Base-by-base conservation (phyloP, 352 stramenopile genomes). In the Elongisporangium anandrum region DNA sequence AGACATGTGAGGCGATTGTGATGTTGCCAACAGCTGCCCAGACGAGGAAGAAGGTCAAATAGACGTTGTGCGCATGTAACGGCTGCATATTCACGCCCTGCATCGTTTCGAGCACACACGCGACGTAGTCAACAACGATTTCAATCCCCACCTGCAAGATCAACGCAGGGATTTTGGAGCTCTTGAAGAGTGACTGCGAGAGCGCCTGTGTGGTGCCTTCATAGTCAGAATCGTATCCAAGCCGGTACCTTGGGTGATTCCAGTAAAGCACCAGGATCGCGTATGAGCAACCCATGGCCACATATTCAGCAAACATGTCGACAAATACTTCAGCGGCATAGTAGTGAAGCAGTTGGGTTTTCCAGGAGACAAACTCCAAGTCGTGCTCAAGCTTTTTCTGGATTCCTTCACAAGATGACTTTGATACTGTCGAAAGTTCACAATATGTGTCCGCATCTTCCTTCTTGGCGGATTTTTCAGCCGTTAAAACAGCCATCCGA, bases 271-370 rank as follows among this genome's bases (percentile, higher is more conserved):
- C 65, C 2, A 72, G 19, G 19, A 81, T 70, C 19, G 59, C 61
- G 34, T 64, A 73, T 3, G 69, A 79, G 51, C 69, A 81, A 22
- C 69, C 64, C 52, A 84, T 73, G 3, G 69, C 69, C 9, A 81
- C 52, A 48, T 79, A 84, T 39, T 84, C 75, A 16, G 66, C 69
- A 54, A 76, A 79, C 72, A 81, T 81, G 56, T 77, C 69, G 15
- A 65, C 68, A 8, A 61, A 68, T 17, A 74, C 58, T 49, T 80
- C 71, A 1, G 54, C 60, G 2, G 57, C 54, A 29, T 80, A 65
- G 16, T 68, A 60, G 12, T 59, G 56, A 13, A 61, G 23, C 51
- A 78, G 17, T 34, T 73, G 74, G 0, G 29, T 39, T 29, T 57
- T 29, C 62, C 62, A 68, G 6, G 15, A 56, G 10, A 59, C 62